Evolutionary conservation across 176 grass and related monocot species (phyloP).

Genomic region (Carex cristatella): DNA sequence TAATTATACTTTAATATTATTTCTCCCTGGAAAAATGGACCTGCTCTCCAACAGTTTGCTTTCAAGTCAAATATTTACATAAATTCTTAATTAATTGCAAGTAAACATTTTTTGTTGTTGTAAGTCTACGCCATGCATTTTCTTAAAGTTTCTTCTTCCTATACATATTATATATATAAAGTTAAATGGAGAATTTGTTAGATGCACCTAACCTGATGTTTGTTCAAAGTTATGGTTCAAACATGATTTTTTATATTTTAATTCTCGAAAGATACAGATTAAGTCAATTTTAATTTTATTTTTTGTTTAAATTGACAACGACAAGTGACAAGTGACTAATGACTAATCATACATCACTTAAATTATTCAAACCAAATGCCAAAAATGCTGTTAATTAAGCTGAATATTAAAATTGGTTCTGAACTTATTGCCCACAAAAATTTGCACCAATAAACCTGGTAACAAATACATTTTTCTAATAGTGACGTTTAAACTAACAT

Average conservation of each 20-base stretch:
- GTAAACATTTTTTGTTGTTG: neutral
- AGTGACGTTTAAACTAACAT: slow-evolving; percentile 15
- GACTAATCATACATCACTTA: neutral
- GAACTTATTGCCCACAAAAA: neutral
- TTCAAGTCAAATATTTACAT: neutral
- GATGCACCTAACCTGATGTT: slow-evolving; percentile 2
- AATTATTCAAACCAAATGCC: neutral
- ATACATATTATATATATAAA: neutral
- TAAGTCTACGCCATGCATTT: neutral
- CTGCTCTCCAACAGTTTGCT: neutral
- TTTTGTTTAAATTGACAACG: neutral
- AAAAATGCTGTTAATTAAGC: neutral
- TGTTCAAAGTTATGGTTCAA: neutral
- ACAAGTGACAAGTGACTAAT: slow-evolving; percentile 1
- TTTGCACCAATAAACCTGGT: slow-evolving; percentile 4
- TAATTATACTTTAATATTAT: too few species aligned
- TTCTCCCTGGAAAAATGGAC: neutral
- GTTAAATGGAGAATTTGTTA: neutral
- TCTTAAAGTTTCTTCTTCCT: slow-evolving; percentile 7
- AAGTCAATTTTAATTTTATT: neutral
- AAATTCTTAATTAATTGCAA: neutral
- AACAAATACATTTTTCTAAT: slow-evolving; percentile 1
- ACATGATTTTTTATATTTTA: neutral
- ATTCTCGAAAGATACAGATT: neutral
- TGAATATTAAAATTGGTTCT: slow-evolving; percentile 9